Evolutionary conservation across 148 eudicot species (phyloP), one percentile per base, ranked within the genome.

Genomic region (Chenopodium quinoa): DNA sequence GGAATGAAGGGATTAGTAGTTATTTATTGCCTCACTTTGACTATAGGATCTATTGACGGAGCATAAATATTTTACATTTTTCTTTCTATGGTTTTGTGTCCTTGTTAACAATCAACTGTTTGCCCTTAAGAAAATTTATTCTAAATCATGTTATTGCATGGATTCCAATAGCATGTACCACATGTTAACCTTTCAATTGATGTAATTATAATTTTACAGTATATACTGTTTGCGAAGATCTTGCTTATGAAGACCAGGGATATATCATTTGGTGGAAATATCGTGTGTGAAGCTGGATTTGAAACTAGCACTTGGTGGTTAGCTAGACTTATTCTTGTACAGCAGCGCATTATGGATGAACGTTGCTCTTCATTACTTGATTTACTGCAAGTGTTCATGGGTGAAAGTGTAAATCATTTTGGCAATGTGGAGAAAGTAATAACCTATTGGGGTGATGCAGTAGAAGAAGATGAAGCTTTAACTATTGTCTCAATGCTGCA

Each of bases 301-400:
- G 85, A 86, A 78, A 94, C 97, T 86, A 82, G 83, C 68, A 83
- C 90, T 31, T 95, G 97, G 99, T 95, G 99, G 99, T 69, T 95
- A 78, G 90, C 91, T 76, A 90, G 99, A 86, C 76, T 89, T 22
- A 75, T 93, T 71, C 88, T 90, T 83, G 56, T 93, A 75, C 97
- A 95, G 82, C 99, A 95, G 84, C 89, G 84, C 75, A 79, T 93
- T 83, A 88, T 93, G 86, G 93, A 90, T 78, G 97, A 90, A 77
- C 89, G 84, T 54, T 93, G 94, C 20, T 93, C 94, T 72, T 88
- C 89, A 84, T 82, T 95, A 78, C 90, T 89, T 88, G 91, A 95
- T 80, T 80, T 91, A 40, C 82, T 95, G 85, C 94, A 95, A 86
- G 97, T 93, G 46, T 92, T 82, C 75, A 80, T 71, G 52, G 81